Conservation (phyloP, 176 grass and related monocot genomes). For the Oryza rufipogon region DNA sequence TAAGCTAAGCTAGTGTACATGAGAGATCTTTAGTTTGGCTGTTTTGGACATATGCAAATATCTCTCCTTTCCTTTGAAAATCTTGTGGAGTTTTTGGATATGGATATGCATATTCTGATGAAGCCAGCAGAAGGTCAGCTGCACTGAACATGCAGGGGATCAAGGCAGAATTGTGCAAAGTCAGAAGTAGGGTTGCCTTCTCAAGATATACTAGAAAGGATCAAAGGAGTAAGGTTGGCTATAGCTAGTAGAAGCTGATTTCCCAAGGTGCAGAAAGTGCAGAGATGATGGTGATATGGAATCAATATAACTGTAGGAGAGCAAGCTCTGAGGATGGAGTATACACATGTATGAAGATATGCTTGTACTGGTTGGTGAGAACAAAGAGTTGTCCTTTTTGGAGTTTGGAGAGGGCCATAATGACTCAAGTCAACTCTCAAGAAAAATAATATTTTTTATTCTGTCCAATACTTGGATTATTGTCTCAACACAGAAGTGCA, state of each 20-base stretch:
- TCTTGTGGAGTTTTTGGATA: slow-evolving; percentile 8
- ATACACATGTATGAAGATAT: neutral
- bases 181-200: neutral
- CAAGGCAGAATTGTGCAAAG: neutral
- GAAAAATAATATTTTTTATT: neutral
- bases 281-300: neutral
- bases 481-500: neutral
- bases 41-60: neutral
- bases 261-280: neutral
- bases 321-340: neutral
- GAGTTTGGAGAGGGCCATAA: neutral
- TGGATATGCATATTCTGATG: neutral
- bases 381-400: neutral
- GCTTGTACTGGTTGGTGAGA: neutral
- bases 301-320: neutral
- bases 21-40: neutral
- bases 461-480: neutral
- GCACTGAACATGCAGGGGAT: neutral
- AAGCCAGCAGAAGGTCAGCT: neutral
- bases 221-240: neutral
- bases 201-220: neutral
- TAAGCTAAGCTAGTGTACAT: neutral
- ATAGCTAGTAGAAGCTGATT: neutral
- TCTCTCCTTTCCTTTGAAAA: neutral
- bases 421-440: slow-evolving; percentile 17